Conservation (phyloP, 2,329 filamentous ascomycete genomes). For the Monosporascus sp. region DNA sequence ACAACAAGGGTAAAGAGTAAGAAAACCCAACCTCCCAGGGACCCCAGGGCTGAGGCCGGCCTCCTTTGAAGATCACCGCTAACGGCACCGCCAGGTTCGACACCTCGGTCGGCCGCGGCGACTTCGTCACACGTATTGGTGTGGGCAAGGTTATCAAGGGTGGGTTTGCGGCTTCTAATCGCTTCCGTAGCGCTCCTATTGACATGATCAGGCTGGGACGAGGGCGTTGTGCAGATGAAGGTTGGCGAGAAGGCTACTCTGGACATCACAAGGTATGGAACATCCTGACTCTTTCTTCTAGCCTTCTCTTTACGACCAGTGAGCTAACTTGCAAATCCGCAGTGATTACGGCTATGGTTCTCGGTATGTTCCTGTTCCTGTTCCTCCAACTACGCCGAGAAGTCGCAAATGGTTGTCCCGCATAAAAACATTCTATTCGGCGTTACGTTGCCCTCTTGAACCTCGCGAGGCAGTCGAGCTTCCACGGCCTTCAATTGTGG, state of each 20-base stretch:
- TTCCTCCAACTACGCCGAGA: neutral
- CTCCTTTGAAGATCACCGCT: constrained; percentile 5
- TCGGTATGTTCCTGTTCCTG: constrained; percentile 18
- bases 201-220: constrained; percentile 66
- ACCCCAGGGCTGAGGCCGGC: constrained; percentile 1
- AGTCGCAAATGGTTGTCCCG: neutral
- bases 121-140: constrained; percentile 76
- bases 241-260: constrained; percentile 85
- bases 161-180: constrained; percentile 27
- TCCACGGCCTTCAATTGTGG: no score
- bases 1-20: constrained; percentile 68
- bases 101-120: constrained; percentile 69
- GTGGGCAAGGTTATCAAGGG: constrained; percentile 81
- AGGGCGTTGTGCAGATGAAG: constrained; percentile 81
- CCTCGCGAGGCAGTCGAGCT: no score
- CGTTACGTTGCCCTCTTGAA: no score
- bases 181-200: constrained; percentile 5
- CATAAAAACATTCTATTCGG: no score
- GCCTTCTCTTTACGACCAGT: neutral
- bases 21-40: constrained; percentile 24
- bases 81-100: constrained; percentile 66
- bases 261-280: constrained; percentile 66
- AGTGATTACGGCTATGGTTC: constrained; percentile 28
- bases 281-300: constrained; percentile 1
- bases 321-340: constrained; percentile 9